phyloP scores from a whole-genome alignment of 2,329 filamentous ascomycete species.

The Aureobasidium musti region DNA sequence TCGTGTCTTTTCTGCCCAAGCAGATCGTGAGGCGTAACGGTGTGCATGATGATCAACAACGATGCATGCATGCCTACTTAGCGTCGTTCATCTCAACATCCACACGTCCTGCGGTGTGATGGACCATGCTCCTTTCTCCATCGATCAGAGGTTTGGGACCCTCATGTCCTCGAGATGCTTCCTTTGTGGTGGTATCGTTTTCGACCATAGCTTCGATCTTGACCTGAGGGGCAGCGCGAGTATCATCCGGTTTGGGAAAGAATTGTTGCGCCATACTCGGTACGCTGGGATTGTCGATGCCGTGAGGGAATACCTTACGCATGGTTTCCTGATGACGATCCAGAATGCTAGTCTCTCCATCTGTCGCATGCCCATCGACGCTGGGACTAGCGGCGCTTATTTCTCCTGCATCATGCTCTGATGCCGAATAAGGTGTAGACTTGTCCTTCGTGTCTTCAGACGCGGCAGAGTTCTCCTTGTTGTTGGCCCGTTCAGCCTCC shows the following conservation, averaged over 20 bases:
- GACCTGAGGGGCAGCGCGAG: conserved; percentile 8
- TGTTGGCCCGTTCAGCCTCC: conserved; percentile 43
- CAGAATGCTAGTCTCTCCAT: conserved; percentile 34
- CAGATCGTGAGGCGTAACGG: conserved; percentile 11
- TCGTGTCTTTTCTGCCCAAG: conserved; percentile 9
- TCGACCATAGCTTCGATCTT: conserved; percentile 29
- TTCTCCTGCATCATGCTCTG: conserved; percentile 22
- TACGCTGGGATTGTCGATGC: conserved; percentile 30
- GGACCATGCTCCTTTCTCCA: conserved; percentile 23
- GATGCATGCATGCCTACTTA: background rate
- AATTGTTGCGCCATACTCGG: conserved; percentile 34
- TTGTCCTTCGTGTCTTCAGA: conserved; percentile 24
- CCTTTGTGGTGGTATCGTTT: background rate
- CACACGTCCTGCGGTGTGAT: conserved; percentile 4
- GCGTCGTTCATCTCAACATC: conserved; percentile 28
- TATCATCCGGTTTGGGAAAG: conserved; percentile 31
- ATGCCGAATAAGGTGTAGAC: conserved; percentile 7
- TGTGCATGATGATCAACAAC: background rate
- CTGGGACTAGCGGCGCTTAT: conserved; percentile 28
- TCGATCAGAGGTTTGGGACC: conserved; percentile 12
- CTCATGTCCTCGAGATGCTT: background rate
- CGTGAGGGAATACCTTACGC: conserved; percentile 38
- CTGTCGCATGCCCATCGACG: conserved; percentile 32
- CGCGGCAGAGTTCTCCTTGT: conserved; percentile 36
- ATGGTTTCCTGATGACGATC: conserved; percentile 38